Percentiles rank a stretch among this genome's conserved stretches.
Conservation (phyloP, 2,329 filamentous ascomycete species). For the Curvularia sp. region DNA sequence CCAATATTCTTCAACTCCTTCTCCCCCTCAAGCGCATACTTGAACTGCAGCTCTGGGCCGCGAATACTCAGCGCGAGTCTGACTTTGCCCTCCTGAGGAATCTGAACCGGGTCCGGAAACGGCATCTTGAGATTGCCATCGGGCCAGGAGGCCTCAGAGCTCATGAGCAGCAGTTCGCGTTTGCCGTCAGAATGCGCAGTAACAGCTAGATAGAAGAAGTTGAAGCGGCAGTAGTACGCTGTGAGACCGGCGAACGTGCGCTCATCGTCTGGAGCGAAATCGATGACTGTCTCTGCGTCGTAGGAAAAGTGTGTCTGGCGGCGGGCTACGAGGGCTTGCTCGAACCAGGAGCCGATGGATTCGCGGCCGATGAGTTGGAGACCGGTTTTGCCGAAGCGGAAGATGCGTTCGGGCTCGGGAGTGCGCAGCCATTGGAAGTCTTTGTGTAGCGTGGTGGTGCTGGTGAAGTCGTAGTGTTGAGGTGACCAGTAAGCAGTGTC, state of each 20-base stretch:
- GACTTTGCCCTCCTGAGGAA: conserved; percentile 64
- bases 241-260: conserved; percentile 67
- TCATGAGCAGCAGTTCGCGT: conserved; percentile 64
- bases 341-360: conserved; percentile 56
- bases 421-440: conserved; percentile 66
- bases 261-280: conserved; percentile 64
- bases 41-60: conserved; percentile 63
- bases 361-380: conserved; percentile 64
- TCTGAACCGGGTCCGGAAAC: conserved; percentile 52
- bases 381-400: conserved; percentile 52
- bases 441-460: conserved; percentile 55
- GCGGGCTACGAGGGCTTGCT: conserved; percentile 62
- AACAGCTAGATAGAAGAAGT: conserved; percentile 69
- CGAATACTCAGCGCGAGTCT: conserved; percentile 60
- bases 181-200: conserved; percentile 63
- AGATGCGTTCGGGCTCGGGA: conserved; percentile 58
- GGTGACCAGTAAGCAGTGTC: conserved; percentile 49
- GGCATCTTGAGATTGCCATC: conserved; percentile 57
- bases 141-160: conserved; percentile 64
- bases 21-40: conserved; percentile 59
- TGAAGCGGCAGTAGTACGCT: conserved; percentile 69
- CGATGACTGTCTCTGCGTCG: conserved; percentile 64
- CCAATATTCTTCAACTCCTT: conserved; percentile 58
- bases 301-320: conserved; percentile 67
- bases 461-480: conserved; percentile 57